These are phyloP conservation scores for Bidens hawaiensis DNA, from an alignment of 140 eudicot species.

Conservation along the genomic window DNA sequence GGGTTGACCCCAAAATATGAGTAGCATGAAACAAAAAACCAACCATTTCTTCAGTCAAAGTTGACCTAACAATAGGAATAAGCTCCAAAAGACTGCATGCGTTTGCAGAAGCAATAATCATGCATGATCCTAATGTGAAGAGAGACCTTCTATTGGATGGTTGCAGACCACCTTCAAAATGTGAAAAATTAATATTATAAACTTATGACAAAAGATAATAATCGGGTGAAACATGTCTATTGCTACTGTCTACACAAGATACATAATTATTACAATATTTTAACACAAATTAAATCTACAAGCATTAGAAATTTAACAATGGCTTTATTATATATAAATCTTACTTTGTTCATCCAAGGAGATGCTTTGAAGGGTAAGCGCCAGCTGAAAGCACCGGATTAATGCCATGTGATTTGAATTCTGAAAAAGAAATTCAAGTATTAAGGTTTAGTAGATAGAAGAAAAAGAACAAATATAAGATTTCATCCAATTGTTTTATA, in stretches of 20 bases:
- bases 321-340: not conserved
- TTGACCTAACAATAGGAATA: slow-evolving; percentile 48
- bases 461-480: not conserved
- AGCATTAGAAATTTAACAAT: not conserved
- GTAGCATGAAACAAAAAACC: slow-evolving; percentile 17
- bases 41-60: slow-evolving; percentile 61
- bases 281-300: not conserved
- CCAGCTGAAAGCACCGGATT: slow-evolving; percentile 62
- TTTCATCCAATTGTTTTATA: slow-evolving; percentile 30
- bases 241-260: not conserved
- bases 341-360: slow-evolving; percentile 59
- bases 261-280: not conserved
- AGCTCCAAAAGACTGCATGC: slow-evolving; percentile 64
- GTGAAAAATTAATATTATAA: slow-evolving; percentile 17
- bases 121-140: slow-evolving; percentile 59
- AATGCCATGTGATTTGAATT: slow-evolving; percentile 54
- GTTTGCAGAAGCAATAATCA: slow-evolving; percentile 63
- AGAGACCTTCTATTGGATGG: slow-evolving; percentile 60
- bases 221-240: not conserved
- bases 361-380: slow-evolving; percentile 62
- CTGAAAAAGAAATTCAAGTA: slow-evolving; percentile 31
- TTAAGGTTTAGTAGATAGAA: not conserved
- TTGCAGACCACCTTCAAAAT: slow-evolving; percentile 44
- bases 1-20: too few relatives aligned
- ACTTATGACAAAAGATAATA: not conserved